Evolutionary conservation across 2,329 filamentous ascomycete species (phyloP).

Genomic region (Fusarium armeniacum): DNA sequence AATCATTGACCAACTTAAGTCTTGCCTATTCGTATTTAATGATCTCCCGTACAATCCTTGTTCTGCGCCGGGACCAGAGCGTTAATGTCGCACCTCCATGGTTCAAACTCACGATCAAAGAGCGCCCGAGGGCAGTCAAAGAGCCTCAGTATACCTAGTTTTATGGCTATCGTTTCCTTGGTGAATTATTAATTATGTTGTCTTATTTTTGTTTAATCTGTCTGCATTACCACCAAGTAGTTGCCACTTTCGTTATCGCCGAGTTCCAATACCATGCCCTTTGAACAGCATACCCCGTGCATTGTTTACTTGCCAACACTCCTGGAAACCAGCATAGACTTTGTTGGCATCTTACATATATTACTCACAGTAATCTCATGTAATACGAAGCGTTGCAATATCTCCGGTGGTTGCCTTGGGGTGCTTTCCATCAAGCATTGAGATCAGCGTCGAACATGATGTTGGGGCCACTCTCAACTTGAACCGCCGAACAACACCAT

Average conservation of each 20-base stretch:
- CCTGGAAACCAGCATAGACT: not conserved
- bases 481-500: not conserved
- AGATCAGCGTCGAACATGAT: not conserved
- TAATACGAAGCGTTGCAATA: not conserved
- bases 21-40: accelerated
- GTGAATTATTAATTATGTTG: not conserved
- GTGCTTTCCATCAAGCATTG: too few species aligned
- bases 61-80: too few species aligned
- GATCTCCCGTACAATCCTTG: accelerated
- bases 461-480: not conserved
- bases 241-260: not conserved
- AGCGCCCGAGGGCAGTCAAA: not conserved
- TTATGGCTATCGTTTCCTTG: too few species aligned
- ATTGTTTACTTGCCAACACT: not conserved
- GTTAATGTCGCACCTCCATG: not conserved
- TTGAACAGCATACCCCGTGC: not conserved
- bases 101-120: not conserved
- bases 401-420: not conserved
- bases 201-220: accelerated
- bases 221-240: accelerated
- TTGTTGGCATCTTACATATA: not conserved
- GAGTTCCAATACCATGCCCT: not conserved
- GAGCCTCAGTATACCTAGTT: not conserved
- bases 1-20: accelerated
- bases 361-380: too few species aligned